Evolutionary conservation across 1,284 basidiomycete genomes (phyloP).

Genomic region (Cryptococcus amylolentus): DNA sequence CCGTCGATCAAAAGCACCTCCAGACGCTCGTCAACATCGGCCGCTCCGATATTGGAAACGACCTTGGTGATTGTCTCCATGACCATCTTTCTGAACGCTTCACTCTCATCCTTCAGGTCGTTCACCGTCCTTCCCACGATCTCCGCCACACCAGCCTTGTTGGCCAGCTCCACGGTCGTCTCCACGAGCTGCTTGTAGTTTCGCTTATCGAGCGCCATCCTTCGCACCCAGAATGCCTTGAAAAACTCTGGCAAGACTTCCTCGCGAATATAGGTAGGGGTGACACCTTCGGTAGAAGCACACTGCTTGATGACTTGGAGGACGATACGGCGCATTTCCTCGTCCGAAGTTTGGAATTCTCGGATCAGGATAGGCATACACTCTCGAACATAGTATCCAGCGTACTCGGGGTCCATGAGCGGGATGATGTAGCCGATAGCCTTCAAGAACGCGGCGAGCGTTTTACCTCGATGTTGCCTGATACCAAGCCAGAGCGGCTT

Average conservation of each 20-base stretch:
- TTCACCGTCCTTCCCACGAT: conserved; percentile 94
- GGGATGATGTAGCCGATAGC: conserved; percentile 99
- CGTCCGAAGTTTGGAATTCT: conserved; percentile 98
- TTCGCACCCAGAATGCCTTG: conserved; percentile 96
- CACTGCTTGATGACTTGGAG: conserved; percentile 99
- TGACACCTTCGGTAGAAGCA: conserved; percentile 94
- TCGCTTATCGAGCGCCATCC: conserved; percentile 94
- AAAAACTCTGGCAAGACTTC: conserved; percentile 99
- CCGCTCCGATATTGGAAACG: conserved; percentile 83
- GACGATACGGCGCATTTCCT: conserved; percentile 99
- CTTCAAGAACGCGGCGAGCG: conserved; percentile 95
- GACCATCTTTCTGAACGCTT: conserved; percentile 99
- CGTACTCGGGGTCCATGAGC: conserved; percentile 98
- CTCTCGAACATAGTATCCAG: conserved; percentile 96
- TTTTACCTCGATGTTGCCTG: conserved; percentile 95
- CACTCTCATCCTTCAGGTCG: conserved; percentile 92
- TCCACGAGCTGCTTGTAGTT: conserved; percentile 98
- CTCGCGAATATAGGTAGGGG: conserved; percentile 87
- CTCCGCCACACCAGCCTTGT: conserved; percentile 93
- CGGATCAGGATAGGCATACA: conserved; percentile 96
- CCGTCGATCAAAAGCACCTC: conserved; percentile 94
- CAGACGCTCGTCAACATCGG: conserved; percentile 92
- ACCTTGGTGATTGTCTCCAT: conserved; percentile 99
- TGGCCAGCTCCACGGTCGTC: conserved; percentile 95
- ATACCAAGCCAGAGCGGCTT: conserved; percentile 99